Conservation (phyloP, 768 basidiomycete genomes). For the Crassisporium funariophilum region DNA sequence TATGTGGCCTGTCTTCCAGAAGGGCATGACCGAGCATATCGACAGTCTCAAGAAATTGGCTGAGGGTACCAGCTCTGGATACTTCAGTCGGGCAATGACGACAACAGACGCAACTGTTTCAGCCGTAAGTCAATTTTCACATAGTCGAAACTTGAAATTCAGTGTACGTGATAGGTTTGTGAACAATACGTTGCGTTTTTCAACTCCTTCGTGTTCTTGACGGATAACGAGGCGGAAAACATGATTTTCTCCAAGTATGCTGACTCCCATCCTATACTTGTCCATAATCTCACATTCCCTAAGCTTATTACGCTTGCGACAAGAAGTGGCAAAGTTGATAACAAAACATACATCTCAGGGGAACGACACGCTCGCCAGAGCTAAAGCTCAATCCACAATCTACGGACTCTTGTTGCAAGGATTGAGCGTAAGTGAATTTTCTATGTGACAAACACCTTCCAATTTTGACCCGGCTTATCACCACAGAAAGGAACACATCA, state of each 20-base stretch:
- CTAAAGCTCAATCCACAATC: constrained; percentile 68
- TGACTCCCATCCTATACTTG: neutral
- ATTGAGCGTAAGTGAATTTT: constrained; percentile 59
- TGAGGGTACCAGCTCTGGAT: constrained; percentile 65
- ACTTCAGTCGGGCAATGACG: constrained; percentile 59
- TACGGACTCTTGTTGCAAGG: constrained; percentile 80
- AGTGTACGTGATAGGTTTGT: constrained; percentile 52
- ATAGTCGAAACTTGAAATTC: constrained; percentile 10
- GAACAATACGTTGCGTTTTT: constrained; percentile 80
- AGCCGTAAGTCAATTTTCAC: constrained; percentile 43
- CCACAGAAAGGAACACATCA: constrained; percentile 64
- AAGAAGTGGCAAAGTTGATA: constrained; percentile 80
- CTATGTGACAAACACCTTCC: neutral
- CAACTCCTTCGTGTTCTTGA: constrained; percentile 79
- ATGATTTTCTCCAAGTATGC: constrained; percentile 93
- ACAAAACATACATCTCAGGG: constrained; percentile 70
- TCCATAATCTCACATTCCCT: constrained; percentile 5
- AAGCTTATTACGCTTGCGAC: constrained; percentile 83
- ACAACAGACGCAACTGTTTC: constrained; percentile 73
- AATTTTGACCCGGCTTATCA: constrained; percentile 7
- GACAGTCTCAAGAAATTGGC: constrained; percentile 83
- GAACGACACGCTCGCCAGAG: constrained; percentile 58
- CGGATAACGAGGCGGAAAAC: constrained; percentile 84
- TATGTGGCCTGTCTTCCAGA: constrained; percentile 95
- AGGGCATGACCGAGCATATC: constrained; percentile 80